Conservation (phyloP, 2,329 filamentous ascomycete species). For the Cryphonectria carpinicola region DNA sequence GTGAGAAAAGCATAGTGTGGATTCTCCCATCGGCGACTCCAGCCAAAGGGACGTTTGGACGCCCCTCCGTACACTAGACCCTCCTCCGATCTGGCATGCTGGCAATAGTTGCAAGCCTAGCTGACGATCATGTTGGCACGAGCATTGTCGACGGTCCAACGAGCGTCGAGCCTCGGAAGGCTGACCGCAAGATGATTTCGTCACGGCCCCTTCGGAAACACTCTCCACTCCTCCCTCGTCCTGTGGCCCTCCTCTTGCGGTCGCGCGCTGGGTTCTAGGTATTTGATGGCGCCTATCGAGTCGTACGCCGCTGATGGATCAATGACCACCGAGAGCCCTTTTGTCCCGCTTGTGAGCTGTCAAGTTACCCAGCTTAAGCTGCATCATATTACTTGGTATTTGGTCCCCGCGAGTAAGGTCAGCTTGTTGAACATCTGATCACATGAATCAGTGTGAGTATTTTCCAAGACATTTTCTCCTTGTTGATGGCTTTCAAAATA, state of each 20-base stretch:
- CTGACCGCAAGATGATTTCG: slow-evolving; percentile 28
- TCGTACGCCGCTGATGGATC: slow-evolving; percentile 27
- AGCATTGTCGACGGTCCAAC: slow-evolving; percentile 22
- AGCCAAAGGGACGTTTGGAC: slow-evolving; percentile 16
- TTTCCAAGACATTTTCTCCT: slow-evolving; percentile 11
- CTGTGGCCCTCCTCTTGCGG: slow-evolving; percentile 21
- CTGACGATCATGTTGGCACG: slow-evolving; percentile 20
- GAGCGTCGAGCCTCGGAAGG: slow-evolving; percentile 20
- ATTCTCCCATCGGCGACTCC: slow-evolving; percentile 6
- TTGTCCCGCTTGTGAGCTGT: slow-evolving; percentile 27
- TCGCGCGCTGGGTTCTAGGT: slow-evolving; percentile 24
- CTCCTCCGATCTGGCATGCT: slow-evolving; percentile 24
- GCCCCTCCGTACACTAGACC: slow-evolving; percentile 7
- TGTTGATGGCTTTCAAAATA: slow-evolving; percentile 15
- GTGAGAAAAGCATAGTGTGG: slow-evolving; percentile 19
- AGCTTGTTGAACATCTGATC: slow-evolving; percentile 17
- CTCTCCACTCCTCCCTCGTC: slow-evolving; percentile 25
- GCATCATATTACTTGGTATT: slow-evolving; percentile 23
- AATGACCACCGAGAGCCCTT: neutral
- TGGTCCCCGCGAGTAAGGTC: slow-evolving; percentile 28
- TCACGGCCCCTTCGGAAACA: slow-evolving; percentile 25
- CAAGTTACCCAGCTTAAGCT: slow-evolving; percentile 24
- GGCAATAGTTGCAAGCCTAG: slow-evolving; percentile 17
- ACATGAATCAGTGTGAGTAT: slow-evolving; percentile 26
- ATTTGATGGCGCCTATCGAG: slow-evolving; percentile 17